Base-by-base conservation (phyloP, 1,284 basidiomycete species). In the Bondarzewia mesenterica region DNA sequence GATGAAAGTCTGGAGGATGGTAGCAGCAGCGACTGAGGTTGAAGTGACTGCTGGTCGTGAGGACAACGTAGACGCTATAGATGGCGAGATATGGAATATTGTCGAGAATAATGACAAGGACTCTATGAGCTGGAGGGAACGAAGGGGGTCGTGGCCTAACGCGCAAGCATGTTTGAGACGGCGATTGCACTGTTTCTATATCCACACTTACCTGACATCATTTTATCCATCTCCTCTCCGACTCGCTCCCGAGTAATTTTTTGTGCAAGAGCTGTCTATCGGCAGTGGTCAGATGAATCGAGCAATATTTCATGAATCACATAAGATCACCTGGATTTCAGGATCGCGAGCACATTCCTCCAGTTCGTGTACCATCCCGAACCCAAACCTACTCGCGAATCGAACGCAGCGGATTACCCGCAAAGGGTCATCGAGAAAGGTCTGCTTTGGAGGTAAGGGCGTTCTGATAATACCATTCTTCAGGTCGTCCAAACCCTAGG, bases 341-440 rank as follows among this genome's bases (percentile, higher is more conserved):
- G 72, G 68, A 55, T 89, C 78, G 53, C 70, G 72, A 16, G 85
- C 84, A 7, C 89, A 83, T 4, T 77, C 71, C 46, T 72, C 67
- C 22, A 96, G 74, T 47, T 88, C 85, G 0, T 74, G 66, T n/a
- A 89, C 85, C 49, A 99, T 73, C 14, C 74, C 68, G 59, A 95
- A 96, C 8, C 85, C 85, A 62, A 93, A 93, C 25, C 96, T 76
- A 58, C 89, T 91, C 0, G 94, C 85, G 63, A 99, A 99, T 48
- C 96, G 75, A 15, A 99, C 71, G 55, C 92, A 94, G 29, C 96
- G 82, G 27, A 99, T 70, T 10, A 99, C 82, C 2, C 96, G 82
- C 6, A 99, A 69, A 3, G 96, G 96, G 63, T 99, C 96, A 57
- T 99, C 96, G 29, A 81, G 68, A 61, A 99, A 99, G 0, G 96